Evolutionary conservation across 1,139 yeast species (phyloP), one percentile per base, ranked within the genome.

Genomic region (Sugiyamaella novakii): DNA sequence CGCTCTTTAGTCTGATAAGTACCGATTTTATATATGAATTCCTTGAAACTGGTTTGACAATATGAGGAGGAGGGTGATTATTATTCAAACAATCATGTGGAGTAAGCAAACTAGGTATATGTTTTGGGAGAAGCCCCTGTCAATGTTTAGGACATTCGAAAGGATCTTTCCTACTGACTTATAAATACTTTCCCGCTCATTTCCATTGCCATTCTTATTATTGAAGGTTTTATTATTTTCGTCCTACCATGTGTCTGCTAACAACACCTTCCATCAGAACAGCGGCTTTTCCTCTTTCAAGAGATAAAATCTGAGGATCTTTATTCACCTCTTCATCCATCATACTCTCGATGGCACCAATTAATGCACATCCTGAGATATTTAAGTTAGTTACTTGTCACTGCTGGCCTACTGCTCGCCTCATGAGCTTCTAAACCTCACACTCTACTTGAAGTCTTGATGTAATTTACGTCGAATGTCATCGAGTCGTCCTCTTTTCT

Each of bases 401-500:
- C 29, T 7, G 11, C n/a, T n/a, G n/a, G n/a, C n/a, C n/a, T n/a
- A n/a, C n/a, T n/a, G n/a, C n/a, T n/a, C n/a, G n/a, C n/a, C n/a
- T n/a, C n/a, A n/a, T n/a, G n/a, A n/a, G n/a, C n/a, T n/a, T n/a
- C n/a, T n/a, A n/a, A n/a, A n/a, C 52, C 65, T 28, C 52, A 63
- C 67, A 45, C 65, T 62, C 25, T 54, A 59, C 38, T 59, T 61
- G 38, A 66, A 64, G 25, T 60, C 64, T 36, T 54, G 51, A 43
- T 60, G 60, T 11, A 62, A 50, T 19, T 55, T 50, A 24, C 59
- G 54, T 6, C 69, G 53, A 31, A 64, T 45, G 42, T 57, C 58
- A 43, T 66, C 70, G 43, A 66, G 63, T 22, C 57, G 52, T 5
- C 70, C 70, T 12, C 59, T 54, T 10, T 64, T 55, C 44, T 66